A percentile compares a stretch with the other conserved stretches of the same genome.
Conservation (phyloP, 2,329 filamentous ascomycete genomes). For the Microsporum audouinii region DNA sequence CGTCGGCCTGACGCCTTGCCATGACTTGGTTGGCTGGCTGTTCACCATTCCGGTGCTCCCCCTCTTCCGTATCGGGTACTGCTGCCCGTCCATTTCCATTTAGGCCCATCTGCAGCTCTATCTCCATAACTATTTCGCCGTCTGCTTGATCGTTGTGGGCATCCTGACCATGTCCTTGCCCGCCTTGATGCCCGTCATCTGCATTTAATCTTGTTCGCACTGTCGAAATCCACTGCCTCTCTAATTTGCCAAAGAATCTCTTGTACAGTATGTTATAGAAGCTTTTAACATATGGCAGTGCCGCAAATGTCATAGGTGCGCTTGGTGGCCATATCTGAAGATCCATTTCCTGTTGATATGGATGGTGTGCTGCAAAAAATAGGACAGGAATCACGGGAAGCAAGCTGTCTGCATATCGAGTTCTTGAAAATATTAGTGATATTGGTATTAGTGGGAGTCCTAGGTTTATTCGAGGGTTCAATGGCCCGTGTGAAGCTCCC, state of each 20-base stretch:
- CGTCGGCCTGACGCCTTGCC: conserved; percentile 35
- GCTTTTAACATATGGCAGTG: conserved; percentile 53
- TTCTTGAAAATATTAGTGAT: conserved; percentile 55
- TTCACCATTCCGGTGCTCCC: conserved; percentile 13
- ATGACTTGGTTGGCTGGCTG: conserved; percentile 21
- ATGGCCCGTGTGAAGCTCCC: conserved; percentile 24
- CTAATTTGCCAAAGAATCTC: conserved; percentile 45
- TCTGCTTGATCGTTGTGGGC: conserved; percentile 27
- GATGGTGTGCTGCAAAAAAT: conserved; percentile 40
- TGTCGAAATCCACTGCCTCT: conserved; percentile 51
- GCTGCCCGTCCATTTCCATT: conserved; percentile 31
- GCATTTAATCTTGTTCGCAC: conserved; percentile 47
- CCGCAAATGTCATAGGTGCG: conserved; percentile 53
- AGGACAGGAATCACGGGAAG: conserved; percentile 52
- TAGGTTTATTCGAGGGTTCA: conserved; percentile 43
- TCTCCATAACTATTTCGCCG: conserved; percentile 38
- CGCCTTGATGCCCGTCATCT: conserved; percentile 10
- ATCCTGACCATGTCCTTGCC: conserved; percentile 21
- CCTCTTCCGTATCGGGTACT: conserved; percentile 19
- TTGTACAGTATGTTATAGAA: conserved; percentile 54
- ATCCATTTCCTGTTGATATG: conserved; percentile 35
- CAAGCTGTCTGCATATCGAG: conserved; percentile 51
- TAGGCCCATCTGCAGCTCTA: conserved; percentile 42
- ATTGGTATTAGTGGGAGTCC: conserved; percentile 58
- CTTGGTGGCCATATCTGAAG: conserved; percentile 55